Evolutionary conservation across 2,329 filamentous ascomycete genomes (phyloP), one percentile per base, ranked within the genome.

Genomic region (Verticillium alfalfae): DNA sequence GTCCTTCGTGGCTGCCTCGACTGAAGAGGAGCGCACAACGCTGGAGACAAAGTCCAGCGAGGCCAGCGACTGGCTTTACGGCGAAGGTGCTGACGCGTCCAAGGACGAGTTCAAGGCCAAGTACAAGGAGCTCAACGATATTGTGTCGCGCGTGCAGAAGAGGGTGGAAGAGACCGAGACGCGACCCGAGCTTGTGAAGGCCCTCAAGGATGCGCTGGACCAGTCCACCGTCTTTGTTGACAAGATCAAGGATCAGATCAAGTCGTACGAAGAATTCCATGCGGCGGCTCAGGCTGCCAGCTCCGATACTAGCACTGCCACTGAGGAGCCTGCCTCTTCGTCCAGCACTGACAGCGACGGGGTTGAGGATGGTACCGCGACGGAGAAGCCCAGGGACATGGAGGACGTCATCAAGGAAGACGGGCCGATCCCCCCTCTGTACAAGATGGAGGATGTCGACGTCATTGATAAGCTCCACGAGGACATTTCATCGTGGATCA

Each of bases 61-160:
- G 57, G 84, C 87, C 26, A 90, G 91, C 68, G 93, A 97, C 12
- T 99, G 95, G 94, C 86, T 99, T 63, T 95, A 97, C 72, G 91
- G 86, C 16, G 93, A 93, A 56, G 92, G 94, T 61, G 83, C 84
- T 16, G 88, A 93, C 57, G 93, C 95, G 5, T 81, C 85, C 39
- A 88, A 88, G 62, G 86, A 91, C 3, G 87, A 89, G 57, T 84
- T 99, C 69, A 91, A 89, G 73, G 82, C 85, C 61, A 92, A 89
- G 72, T 84, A 96, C 58, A 89, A 91, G 74, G 85, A 84, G 55
- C 85, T 99, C 58, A 89, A 92, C 71, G 85, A 87, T 60, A 84
- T 97, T 56, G 90, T 93, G 59, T 80, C 85, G 37, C 94, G 93
- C 1, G 87, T 97, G 34, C 83, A 92, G 67, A 87, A 84, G 70